Percentiles rank a stretch among this genome's conserved stretches.
Evolutionary conservation across 257 asterid genomes (phyloP).

Genomic region (Gentiana dahurica): DNA sequence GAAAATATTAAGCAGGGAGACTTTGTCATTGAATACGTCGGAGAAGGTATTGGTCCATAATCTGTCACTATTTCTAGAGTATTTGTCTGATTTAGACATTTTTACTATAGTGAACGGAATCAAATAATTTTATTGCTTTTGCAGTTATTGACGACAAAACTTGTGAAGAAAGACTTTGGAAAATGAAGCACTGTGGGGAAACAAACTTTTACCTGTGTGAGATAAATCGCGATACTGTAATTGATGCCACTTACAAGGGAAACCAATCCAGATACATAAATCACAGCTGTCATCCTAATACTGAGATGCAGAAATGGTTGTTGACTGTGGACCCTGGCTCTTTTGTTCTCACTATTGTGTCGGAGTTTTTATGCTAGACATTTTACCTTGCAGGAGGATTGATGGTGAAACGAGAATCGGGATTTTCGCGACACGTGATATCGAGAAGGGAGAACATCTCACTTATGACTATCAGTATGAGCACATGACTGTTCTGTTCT

Average conservation of each 20-base stretch:
- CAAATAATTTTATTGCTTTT: constrained; percentile 13
- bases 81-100: not conserved
- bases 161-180: constrained; percentile 97
- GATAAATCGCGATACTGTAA: constrained; percentile 89
- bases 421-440: constrained; percentile 82
- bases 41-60: constrained; percentile 59
- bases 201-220: constrained; percentile 92
- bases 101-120: not conserved
- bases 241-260: constrained; percentile 96
- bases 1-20: constrained; percentile 86
- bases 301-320: constrained; percentile 98
- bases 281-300: constrained; percentile 94
- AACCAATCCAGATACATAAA: constrained; percentile 95
- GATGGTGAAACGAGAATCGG: constrained; percentile 96
- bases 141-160: constrained; percentile 95
- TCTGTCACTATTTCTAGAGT: not conserved
- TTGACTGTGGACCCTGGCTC: constrained; percentile 13
- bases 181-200: constrained; percentile 88
- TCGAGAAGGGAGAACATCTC: constrained; percentile 79
- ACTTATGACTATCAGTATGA: constrained; percentile 97
- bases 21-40: constrained; percentile 91
- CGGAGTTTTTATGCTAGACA: constrained; percentile 5
- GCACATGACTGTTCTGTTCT: constrained; percentile 3
- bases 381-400: constrained; percentile 55
- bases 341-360: not conserved